Conservation (phyloP, 352 stramenopile genomes). For the Phytophthora pistaciae region DNA sequence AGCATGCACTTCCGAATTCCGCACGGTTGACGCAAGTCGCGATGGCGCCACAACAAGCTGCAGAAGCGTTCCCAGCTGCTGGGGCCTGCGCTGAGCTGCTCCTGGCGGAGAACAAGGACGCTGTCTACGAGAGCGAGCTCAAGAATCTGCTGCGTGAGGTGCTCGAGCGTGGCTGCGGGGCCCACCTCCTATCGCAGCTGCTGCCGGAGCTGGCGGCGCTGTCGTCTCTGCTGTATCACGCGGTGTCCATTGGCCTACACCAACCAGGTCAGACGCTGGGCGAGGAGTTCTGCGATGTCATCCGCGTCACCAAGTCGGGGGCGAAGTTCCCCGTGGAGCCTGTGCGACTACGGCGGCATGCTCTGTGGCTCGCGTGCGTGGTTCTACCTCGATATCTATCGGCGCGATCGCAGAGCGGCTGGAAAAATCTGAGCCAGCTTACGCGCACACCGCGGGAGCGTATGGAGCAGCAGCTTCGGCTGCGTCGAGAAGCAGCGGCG, state of each 20-base stretch:
- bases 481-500: slow-evolving; percentile 45
- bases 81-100: slow-evolving; percentile 81
- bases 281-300: slow-evolving; percentile 89
- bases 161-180: slow-evolving; percentile 73
- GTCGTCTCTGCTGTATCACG: slow-evolving; percentile 76
- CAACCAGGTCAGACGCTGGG: slow-evolving; percentile 85
- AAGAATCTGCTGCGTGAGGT: slow-evolving; percentile 81
- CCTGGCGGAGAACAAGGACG: slow-evolving; percentile 78
- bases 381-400: slow-evolving; percentile 72
- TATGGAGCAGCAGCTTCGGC: slow-evolving; percentile 81
- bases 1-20: slow-evolving; percentile 14
- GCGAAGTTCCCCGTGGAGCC: slow-evolving; percentile 24
- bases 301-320: slow-evolving; percentile 57
- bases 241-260: slow-evolving; percentile 60
- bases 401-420: slow-evolving; percentile 72
- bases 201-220: slow-evolving; percentile 75
- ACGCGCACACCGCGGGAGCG: slow-evolving; percentile 73
- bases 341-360: slow-evolving; percentile 48
- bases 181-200: slow-evolving; percentile 81
- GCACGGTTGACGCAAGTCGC: background rate
- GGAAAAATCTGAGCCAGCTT: slow-evolving; percentile 73
- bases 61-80: slow-evolving; percentile 58
- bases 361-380: slow-evolving; percentile 64
- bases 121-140: slow-evolving; percentile 74
- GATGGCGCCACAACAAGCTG: slow-evolving; percentile 13